phyloP scores from a whole-genome alignment of 1,284 basidiomycete genomes.

The Agroathelia rolfsii region DNA sequence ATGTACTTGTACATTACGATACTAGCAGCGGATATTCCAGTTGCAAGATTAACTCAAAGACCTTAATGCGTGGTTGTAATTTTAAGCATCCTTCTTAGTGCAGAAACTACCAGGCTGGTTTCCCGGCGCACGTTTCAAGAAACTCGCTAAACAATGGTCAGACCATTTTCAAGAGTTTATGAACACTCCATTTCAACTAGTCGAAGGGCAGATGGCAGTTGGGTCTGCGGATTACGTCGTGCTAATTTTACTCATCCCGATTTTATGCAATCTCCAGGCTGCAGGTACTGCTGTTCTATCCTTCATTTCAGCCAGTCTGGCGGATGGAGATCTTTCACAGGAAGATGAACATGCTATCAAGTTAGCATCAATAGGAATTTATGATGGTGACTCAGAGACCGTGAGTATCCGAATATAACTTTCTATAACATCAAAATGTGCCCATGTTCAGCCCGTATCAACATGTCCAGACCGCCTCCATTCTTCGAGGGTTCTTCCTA shows the following conservation, averaged over 20 bases:
- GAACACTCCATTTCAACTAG: too few relatives aligned
- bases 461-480: constrained; percentile 13
- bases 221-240: not conserved
- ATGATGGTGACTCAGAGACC: constrained; percentile 10
- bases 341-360: constrained; percentile 14
- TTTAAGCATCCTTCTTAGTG: too few relatives aligned
- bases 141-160: constrained; percentile 11
- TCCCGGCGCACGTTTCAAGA: constrained; percentile 19
- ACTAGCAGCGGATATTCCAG: too few relatives aligned
- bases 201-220: too few relatives aligned
- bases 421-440: too few relatives aligned
- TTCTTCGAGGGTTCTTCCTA: constrained; percentile 14
- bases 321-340: constrained; percentile 8
- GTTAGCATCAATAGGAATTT: constrained; percentile 13
- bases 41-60: too few relatives aligned
- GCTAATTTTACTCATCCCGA: constrained; percentile 2
- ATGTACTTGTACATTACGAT: too few relatives aligned
- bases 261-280: constrained; percentile 5
- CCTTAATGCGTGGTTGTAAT: too few relatives aligned
- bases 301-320: constrained; percentile 11
- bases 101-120: constrained; percentile 20
- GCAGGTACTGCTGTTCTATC: constrained; percentile 11
- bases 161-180: constrained; percentile 11
- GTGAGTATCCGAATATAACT: too few relatives aligned
- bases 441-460: not conserved